Evolutionary conservation across 1,284 basidiomycete genomes (phyloP).

Genomic region (Microbotryum silenes-acaulis): DNA sequence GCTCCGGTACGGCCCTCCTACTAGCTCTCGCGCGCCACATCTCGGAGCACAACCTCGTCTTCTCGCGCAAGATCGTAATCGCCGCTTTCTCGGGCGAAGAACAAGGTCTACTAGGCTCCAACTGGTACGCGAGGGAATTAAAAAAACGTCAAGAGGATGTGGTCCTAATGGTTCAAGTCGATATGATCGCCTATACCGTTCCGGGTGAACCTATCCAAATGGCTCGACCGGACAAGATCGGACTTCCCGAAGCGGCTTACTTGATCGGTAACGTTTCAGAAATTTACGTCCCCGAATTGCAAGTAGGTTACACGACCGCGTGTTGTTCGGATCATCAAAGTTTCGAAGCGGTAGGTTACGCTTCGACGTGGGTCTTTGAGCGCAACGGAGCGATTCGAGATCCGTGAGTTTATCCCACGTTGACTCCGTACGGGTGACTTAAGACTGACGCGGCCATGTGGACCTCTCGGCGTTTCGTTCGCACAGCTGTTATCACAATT

Average conservation of each 20-base stretch:
- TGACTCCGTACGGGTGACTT: no score
- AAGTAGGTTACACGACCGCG: conserved; percentile 30
- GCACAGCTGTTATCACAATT: conserved; percentile 38
- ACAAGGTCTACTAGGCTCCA: conserved; percentile 34
- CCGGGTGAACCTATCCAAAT: conserved; percentile 38
- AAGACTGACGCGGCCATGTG: no score
- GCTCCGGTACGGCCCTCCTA: conserved; percentile 32
- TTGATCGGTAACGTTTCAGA: conserved; percentile 35
- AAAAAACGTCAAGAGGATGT: conserved; percentile 17
- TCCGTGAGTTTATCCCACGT: conserved; percentile 19
- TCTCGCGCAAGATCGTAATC: conserved; percentile 34
- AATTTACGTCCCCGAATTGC: conserved; percentile 36
- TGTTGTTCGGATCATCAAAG: conserved; percentile 41
- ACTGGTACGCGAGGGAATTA: conserved; percentile 21
- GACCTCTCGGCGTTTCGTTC: no score
- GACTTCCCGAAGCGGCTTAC: conserved; percentile 30
- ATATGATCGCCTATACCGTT: conserved; percentile 30
- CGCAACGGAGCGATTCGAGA: conserved; percentile 40
- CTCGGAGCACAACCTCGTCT: conserved; percentile 14
- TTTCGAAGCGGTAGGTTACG: conserved; percentile 34
- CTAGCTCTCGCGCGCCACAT: conserved; percentile 37
- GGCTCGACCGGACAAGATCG: conserved; percentile 38
- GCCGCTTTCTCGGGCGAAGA: conserved; percentile 41
- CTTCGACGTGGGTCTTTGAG: conserved; percentile 38
- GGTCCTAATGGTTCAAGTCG: conserved; percentile 24